These are phyloP conservation scores for Dictyostelium citrinum DNA, from an alignment of 78 protist species.

Conservation along the genomic window DNA sequence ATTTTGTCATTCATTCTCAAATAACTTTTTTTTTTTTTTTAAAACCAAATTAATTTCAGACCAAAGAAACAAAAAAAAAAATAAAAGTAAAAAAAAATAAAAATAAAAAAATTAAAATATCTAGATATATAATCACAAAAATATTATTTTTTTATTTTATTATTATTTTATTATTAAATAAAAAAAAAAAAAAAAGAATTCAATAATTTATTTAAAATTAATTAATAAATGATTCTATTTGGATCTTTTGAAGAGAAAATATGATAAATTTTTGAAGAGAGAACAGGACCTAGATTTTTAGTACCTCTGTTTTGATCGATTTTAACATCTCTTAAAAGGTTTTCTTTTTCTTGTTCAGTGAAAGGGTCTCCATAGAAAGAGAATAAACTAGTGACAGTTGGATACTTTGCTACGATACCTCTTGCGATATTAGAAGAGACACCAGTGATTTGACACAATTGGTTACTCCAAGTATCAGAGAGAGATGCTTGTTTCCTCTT, in stretches of 20 bases:
- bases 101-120: no score
- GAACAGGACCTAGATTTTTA: not conserved
- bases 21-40: no score
- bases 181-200: not conserved
- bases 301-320: not conserved
- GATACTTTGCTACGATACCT: not conserved
- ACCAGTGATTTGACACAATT: not conserved
- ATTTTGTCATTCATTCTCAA: no score
- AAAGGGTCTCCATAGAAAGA: not conserved
- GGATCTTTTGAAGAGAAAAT: slow-evolving; percentile 13
- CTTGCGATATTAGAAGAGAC: not conserved
- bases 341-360: not conserved
- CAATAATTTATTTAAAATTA: not conserved
- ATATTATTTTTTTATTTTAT: no score
- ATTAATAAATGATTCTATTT: slow-evolving; percentile 4
- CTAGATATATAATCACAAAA: no score
- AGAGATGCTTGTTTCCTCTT: not conserved
- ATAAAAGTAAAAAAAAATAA: no score
- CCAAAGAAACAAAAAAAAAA: no score
- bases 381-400: not conserved
- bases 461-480: not conserved
- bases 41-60: no score
- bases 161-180: not conserved
- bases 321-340: not conserved
- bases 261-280: not conserved